These are phyloP conservation scores for Sordariomycetes sp. DNA, from an alignment of 2,329 filamentous ascomycete genomes.

Conservation along the genomic window DNA sequence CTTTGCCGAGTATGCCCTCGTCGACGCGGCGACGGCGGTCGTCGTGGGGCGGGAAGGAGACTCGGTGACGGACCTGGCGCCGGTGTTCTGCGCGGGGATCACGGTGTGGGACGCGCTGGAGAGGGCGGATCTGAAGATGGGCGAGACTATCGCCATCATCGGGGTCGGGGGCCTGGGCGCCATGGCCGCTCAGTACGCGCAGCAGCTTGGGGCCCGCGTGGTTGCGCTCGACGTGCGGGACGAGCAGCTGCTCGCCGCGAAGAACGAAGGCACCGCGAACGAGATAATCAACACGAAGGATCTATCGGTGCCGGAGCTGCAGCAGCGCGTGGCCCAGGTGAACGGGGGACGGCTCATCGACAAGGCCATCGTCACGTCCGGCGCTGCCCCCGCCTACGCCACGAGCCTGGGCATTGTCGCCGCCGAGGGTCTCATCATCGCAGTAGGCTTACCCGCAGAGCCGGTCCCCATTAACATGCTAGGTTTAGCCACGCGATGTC, in stretches of 20 bases:
- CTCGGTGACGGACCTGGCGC: background rate
- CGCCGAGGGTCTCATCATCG: background rate
- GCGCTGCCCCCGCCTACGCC: background rate
- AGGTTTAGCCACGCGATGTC: background rate
- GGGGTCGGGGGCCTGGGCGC: slow-evolving; percentile 39
- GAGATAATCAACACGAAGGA: background rate
- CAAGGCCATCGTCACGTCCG: slow-evolving; percentile 1
- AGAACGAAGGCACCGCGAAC: slow-evolving; percentile 1
- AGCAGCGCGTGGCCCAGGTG: slow-evolving; percentile 69
- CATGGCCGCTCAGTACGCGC: slow-evolving; percentile 50
- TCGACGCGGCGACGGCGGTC: background rate
- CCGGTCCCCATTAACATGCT: background rate
- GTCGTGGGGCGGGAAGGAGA: background rate
- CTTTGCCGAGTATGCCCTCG: slow-evolving; percentile 1
- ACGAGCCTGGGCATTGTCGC: background rate
- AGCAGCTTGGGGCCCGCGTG: slow-evolving; percentile 44
- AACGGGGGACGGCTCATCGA: background rate
- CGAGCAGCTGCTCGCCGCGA: slow-evolving; percentile 1
- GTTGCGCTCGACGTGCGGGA: slow-evolving; percentile 11
- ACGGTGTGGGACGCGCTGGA: slow-evolving; percentile 14
- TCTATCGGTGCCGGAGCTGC: slow-evolving; percentile 59
- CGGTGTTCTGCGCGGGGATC: slow-evolving; percentile 11
- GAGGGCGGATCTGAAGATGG: slow-evolving; percentile 12
- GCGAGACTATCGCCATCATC: slow-evolving; percentile 31
- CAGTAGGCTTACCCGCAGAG: background rate